These are phyloP conservation scores for Phytophthora cactorum DNA, from an alignment of 352 stramenopile species.

Conservation along the genomic window DNA sequence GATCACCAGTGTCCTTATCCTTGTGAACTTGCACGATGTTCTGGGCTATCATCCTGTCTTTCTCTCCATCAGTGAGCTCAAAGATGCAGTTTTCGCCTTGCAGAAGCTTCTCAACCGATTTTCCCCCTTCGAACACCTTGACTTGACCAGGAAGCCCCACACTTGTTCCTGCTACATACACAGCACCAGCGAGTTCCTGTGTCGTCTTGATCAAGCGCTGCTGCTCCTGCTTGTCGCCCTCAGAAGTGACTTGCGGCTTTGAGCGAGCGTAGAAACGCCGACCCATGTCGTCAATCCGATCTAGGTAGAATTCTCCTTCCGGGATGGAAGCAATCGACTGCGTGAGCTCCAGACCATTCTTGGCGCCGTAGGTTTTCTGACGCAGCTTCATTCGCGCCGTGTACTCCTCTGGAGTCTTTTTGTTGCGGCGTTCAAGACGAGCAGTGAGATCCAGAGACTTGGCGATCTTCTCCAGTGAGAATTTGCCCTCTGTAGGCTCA, in stretches of 20 bases:
- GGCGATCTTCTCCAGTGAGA: slow-evolving; percentile 92
- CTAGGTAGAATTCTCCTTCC: slow-evolving; percentile 92
- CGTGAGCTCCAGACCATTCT: slow-evolving; percentile 63
- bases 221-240: slow-evolving; percentile 15
- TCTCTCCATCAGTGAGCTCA: slow-evolving; percentile 53
- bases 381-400: slow-evolving; percentile 92
- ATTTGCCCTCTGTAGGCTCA: slow-evolving; percentile 46
- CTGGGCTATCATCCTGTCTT: slow-evolving; percentile 91
- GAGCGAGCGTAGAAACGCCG: slow-evolving; percentile 84
- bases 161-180: slow-evolving; percentile 93
- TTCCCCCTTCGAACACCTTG: slow-evolving; percentile 67
- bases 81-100: slow-evolving; percentile 92
- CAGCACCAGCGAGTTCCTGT: slow-evolving; percentile 59
- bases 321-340: slow-evolving; percentile 73
- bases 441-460: slow-evolving; percentile 80
- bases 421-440: slow-evolving; percentile 83
- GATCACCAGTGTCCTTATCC: slow-evolving; percentile 45
- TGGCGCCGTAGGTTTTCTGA: slow-evolving; percentile 73
- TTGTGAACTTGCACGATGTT: slow-evolving; percentile 86
- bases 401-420: slow-evolving; percentile 91
- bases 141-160: slow-evolving; percentile 88
- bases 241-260: slow-evolving; percentile 4
- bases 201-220: slow-evolving; percentile 40
- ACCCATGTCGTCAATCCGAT: slow-evolving; percentile 90
- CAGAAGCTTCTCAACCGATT: slow-evolving; percentile 91